Evolutionary conservation across 2,329 filamentous ascomycete genomes (phyloP).

Genomic region (Rhynchosporium agropyri): DNA sequence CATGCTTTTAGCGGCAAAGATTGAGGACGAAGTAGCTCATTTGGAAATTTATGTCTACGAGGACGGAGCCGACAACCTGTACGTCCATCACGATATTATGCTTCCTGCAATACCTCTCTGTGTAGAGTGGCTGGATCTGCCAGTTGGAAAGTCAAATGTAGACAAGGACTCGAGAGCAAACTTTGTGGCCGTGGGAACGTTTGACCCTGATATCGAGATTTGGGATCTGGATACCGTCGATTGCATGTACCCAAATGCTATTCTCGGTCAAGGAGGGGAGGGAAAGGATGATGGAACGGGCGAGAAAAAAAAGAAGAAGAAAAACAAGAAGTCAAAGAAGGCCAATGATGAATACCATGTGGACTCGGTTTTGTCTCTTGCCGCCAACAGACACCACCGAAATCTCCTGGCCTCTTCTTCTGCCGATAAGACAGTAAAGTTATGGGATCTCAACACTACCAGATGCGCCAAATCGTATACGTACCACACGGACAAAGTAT

Average conservation of each 20-base stretch:
- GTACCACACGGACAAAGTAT: conserved; percentile 97
- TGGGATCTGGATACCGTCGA: conserved; percentile 97
- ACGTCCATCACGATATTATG: conserved; percentile 99
- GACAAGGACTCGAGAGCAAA: conserved; percentile 74
- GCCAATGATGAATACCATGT: conserved; percentile 92
- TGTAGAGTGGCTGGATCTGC: conserved; percentile 92
- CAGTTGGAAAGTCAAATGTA: conserved; percentile 71
- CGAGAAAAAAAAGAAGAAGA: conserved; percentile 75
- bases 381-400: conserved; percentile 89
- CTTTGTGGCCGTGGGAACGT: conserved; percentile 93
- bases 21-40: conserved; percentile 96
- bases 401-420: conserved; percentile 94
- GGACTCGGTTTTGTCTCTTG: conserved; percentile 87
- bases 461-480: conserved; percentile 94
- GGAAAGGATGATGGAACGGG: conserved; percentile 52
- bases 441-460: conserved; percentile 93
- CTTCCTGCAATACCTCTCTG: conserved; percentile 93
- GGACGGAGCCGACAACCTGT: conserved; percentile 91
- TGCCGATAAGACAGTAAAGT: conserved; percentile 94
- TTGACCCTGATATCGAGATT: conserved; percentile 97
- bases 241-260: conserved; percentile 97
- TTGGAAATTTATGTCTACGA: conserved; percentile 98
- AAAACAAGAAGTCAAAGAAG: conserved; percentile 88
- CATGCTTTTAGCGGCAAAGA: conserved; percentile 85
- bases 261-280: conserved; percentile 73